phyloP scores from a whole-genome alignment of 306 rosid genomes.

The Trifolium repens region DNA sequence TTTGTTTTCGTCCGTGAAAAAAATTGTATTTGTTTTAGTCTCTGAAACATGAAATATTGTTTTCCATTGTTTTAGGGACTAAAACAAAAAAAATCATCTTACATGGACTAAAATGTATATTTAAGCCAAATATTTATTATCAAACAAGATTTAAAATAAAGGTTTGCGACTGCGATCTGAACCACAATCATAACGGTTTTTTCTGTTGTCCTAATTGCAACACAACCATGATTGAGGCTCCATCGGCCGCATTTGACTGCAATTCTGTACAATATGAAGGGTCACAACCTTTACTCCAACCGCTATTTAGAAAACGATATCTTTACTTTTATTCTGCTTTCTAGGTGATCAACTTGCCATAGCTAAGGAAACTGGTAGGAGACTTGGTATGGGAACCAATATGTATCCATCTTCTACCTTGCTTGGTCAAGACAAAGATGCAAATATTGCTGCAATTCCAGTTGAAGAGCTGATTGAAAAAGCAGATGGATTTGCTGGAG shows the following conservation, averaged over 20 bases:
- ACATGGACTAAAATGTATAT: neutral
- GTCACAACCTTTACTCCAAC: neutral
- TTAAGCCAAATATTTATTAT: neutral
- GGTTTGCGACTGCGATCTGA: neutral
- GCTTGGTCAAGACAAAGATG: slow-evolving; percentile 90
- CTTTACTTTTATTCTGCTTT: slow-evolving; percentile 24
- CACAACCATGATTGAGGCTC: neutral
- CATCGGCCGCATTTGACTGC: neutral
- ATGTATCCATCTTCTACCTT: slow-evolving; percentile 96
- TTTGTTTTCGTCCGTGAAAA: neutral
- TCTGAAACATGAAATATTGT: neutral
- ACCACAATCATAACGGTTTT: neutral
- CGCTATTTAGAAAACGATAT: neutral
- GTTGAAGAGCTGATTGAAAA: slow-evolving; percentile 91
- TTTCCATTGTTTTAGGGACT: neutral
- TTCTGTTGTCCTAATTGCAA: neutral
- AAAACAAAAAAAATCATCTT: neutral
- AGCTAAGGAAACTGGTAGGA: slow-evolving; percentile 93
- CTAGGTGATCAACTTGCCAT: slow-evolving; percentile 99
- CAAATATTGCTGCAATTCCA: slow-evolving; percentile 81
- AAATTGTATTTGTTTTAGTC: neutral
- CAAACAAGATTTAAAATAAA: neutral
- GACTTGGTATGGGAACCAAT: slow-evolving; percentile 99
- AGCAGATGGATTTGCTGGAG: slow-evolving; percentile 99
- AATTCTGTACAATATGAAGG: neutral